These are phyloP conservation scores for Aspergillus ochraceoroseus DNA, from an alignment of 2,329 filamentous ascomycete species.

Conservation along the genomic window DNA sequence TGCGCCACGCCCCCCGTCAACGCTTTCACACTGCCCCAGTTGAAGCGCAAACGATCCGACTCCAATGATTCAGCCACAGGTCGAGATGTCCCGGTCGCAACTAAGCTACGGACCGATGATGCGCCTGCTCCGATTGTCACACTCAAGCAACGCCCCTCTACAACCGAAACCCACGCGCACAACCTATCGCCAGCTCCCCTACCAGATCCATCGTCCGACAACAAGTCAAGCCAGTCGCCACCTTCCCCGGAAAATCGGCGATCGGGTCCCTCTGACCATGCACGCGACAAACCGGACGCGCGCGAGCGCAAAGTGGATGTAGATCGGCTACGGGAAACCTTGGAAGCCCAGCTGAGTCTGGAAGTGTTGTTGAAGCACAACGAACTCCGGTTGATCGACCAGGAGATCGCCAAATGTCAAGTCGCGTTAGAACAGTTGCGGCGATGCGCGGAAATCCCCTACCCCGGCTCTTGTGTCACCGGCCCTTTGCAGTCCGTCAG, in stretches of 20 bases:
- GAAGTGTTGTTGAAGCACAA: constrained; percentile 93
- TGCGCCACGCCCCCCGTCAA: constrained; percentile 31
- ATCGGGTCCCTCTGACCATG: constrained; percentile 6
- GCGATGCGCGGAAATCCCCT: constrained; percentile 86
- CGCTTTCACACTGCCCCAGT: constrained; percentile 39
- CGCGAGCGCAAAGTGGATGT: constrained; percentile 27
- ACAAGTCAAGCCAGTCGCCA: constrained; percentile 2
- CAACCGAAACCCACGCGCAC: constrained; percentile 14
- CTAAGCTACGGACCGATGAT: constrained; percentile 33
- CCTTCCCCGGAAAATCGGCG: constrained; percentile 5
- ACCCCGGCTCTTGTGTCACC: constrained; percentile 62
- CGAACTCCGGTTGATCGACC: constrained; percentile 88
- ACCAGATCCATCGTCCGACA: constrained; percentile 13
- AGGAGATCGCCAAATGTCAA: constrained; percentile 94
- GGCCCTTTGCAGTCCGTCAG: constrained; percentile 63
- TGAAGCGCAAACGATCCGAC: constrained; percentile 57
- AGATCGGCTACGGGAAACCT: constrained; percentile 60
- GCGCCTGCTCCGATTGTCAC: constrained; percentile 14
- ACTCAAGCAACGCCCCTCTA: constrained; percentile 9
- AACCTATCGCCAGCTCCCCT: constrained; percentile 13
- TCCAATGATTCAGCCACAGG: constrained; percentile 41
- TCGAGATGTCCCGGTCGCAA: constrained; percentile 28
- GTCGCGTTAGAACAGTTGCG: constrained; percentile 88
- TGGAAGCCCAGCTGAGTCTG: constrained; percentile 82
- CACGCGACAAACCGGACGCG: constrained; percentile 19